These are phyloP conservation scores for Podospora pseudocomata DNA, from an alignment of 495 filamentous ascomycete species.

Conservation along the genomic window DNA sequence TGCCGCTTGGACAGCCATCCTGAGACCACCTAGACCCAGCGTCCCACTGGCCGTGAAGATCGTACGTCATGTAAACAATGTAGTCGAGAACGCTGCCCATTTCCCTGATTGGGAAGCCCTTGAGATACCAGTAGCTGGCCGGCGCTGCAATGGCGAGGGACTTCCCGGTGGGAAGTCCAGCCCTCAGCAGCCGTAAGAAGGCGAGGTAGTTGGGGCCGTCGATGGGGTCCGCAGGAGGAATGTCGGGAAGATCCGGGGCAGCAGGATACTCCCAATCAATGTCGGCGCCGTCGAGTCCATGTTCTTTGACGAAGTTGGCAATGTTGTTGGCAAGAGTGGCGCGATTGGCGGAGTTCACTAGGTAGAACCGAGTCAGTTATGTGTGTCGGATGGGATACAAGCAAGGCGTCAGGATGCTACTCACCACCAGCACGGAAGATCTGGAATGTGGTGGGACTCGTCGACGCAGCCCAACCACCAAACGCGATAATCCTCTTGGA, in stretches of 20 bases:
- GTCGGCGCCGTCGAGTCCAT: conserved; percentile 37
- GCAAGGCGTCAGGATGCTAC: not conserved
- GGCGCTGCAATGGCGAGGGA: conserved; percentile 27
- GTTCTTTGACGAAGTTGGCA: conserved; percentile 26
- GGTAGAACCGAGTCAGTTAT: conserved; percentile 26
- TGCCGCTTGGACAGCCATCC: conserved; percentile 36
- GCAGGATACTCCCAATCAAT: conserved; percentile 46
- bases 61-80: conserved; percentile 35
- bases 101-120: conserved; percentile 18
- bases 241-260: conserved; percentile 29
- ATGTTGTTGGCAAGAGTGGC: conserved; percentile 27
- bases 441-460: conserved; percentile 6
- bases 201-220: conserved; percentile 25
- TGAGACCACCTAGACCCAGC: not conserved
- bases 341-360: conserved; percentile 22
- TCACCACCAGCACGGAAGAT: not conserved
- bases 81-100: conserved; percentile 29
- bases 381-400: not conserved
- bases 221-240: conserved; percentile 16
- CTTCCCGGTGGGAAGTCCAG: conserved; percentile 16
- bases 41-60: conserved; percentile 31
- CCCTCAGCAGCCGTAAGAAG: conserved; percentile 22
- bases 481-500: conserved; percentile 37
- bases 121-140: conserved; percentile 19
- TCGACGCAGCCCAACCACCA: conserved; percentile 38